Base-by-base conservation (phyloP, 1,139 yeast genomes). In the Suhomyces panamericanus region DNA sequence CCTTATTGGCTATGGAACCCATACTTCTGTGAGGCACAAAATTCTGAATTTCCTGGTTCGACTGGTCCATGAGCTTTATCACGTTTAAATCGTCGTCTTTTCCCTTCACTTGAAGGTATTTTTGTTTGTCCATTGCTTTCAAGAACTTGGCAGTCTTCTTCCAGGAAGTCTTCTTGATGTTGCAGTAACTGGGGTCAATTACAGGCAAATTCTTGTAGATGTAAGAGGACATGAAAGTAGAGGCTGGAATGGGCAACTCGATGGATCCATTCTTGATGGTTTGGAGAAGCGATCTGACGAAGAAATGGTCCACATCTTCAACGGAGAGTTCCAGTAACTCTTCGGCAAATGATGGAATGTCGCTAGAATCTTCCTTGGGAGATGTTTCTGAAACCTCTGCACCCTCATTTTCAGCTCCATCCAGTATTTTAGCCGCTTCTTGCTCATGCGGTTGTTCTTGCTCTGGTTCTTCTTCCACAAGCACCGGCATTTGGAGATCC, bases 81-180 rank as follows among this genome's bases (percentile, higher is more conserved):
- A 90, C 69, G 0, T 78, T 75, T 27, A 88, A 68, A 57, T 87
- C 95, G 49, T 91, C 95, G 49, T 76, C 82, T 55, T 88, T 86
- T 10, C 93, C 95, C 54, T 88, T 87, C 13, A 83, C 65, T 43
- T 78, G 78, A 24, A 88, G 52, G 47, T 84, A 78, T 1, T 81
- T 80, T 41, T 76, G 74, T 59, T 89, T 91, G 51, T 87, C 96
- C 84, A 90, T 88, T 5, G 86, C 83, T 59, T 89, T 91, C 45
- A 91, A 69, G 57, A 83, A 89, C 63, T 90, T 91, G 16, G 91
- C 77, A 1, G 95, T 81, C 59, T 93, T 93, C 62, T 87, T 90
- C 95, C 95, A 91, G 3, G 91, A 80, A 0, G 96, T 84, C 56
- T 82, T 85, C 63, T 90, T 91, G 56, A 93, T 78, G 48, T 78